These are phyloP conservation scores for Parastagonospora nodorum DNA, from an alignment of 2,329 filamentous ascomycete genomes.

Conservation along the genomic window DNA sequence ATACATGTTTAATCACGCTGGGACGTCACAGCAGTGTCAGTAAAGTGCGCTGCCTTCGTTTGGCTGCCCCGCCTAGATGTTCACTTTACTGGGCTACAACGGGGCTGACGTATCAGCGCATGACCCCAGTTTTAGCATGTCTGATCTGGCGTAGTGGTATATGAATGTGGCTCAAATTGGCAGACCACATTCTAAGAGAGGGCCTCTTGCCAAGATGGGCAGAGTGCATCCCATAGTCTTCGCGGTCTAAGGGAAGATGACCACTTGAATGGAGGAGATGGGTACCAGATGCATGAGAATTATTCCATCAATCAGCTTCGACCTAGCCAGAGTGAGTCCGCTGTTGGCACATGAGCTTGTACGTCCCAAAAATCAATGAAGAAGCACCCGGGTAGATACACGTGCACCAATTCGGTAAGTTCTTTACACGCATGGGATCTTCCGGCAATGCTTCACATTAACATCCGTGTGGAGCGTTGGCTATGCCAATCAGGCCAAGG, in stretches of 20 bases:
- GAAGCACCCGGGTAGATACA: not conserved
- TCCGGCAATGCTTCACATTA: constrained; percentile 3
- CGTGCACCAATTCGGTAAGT: not conserved
- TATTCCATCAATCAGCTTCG: constrained; percentile 27
- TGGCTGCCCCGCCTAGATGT: constrained; percentile 11
- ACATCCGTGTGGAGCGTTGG: constrained; percentile 7
- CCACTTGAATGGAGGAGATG: constrained; percentile 11
- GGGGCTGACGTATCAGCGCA: not conserved
- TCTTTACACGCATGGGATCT: not conserved
- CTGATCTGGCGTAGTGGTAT: not conserved
- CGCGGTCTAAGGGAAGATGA: constrained; percentile 33
- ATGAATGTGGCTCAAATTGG: constrained; percentile 13
- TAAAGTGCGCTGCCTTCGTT: constrained; percentile 10
- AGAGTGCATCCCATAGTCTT: constrained; percentile 18
- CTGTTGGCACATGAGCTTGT: no score
- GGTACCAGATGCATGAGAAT: not conserved
- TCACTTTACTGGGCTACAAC: not conserved
- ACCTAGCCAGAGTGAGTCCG: not conserved
- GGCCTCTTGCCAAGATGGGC: constrained; percentile 19
- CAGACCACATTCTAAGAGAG: constrained; percentile 7
- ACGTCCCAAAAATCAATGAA: no score
- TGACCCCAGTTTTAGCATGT: not conserved
- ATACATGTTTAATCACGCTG: constrained; percentile 23
- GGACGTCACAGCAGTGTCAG: constrained; percentile 9
- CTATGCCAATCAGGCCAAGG: constrained; percentile 24